Conservation (phyloP, 1,139 yeast genomes). For the Scheffersomyces insectosa region DNA sequence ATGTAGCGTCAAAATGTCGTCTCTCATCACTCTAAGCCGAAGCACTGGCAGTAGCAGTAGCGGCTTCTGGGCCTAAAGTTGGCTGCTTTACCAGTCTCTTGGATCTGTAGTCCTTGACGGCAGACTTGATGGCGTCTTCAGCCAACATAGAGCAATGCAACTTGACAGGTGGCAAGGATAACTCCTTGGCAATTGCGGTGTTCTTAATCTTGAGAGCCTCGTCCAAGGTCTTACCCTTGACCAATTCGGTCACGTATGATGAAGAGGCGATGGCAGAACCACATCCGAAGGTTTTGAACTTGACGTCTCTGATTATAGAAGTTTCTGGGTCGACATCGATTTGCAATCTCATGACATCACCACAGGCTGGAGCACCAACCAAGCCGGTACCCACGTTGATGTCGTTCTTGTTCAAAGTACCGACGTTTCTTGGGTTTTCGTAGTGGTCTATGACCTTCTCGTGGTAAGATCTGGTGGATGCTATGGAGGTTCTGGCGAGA, state of each 20-base stretch:
- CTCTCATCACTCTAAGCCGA: slow-evolving; percentile 10
- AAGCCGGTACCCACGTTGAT: slow-evolving; percentile 92
- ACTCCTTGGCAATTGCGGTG: slow-evolving; percentile 89
- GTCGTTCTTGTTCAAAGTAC: slow-evolving; percentile 79
- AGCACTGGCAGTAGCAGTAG: slow-evolving; percentile 13
- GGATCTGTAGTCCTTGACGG: slow-evolving; percentile 89
- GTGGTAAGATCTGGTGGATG: slow-evolving; percentile 50
- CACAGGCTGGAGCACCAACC: slow-evolving; percentile 99
- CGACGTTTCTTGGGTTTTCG: slow-evolving; percentile 95
- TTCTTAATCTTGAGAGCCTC: slow-evolving; percentile 91
- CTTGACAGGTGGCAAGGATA: slow-evolving; percentile 94
- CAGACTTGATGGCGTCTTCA: slow-evolving; percentile 96
- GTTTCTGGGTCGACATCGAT: slow-evolving; percentile 88
- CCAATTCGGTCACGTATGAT: slow-evolving; percentile 91
- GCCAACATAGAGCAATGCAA: slow-evolving; percentile 98
- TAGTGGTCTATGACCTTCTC: slow-evolving; percentile 87
- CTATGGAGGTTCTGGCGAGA: slow-evolving; percentile 53
- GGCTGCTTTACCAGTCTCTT: slow-evolving; percentile 56
- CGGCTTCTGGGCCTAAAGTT: slow-evolving; percentile 54
- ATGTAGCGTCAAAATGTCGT: neutral
- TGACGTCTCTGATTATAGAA: slow-evolving; percentile 91
- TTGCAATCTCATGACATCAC: slow-evolving; percentile 97
- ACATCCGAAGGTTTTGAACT: slow-evolving; percentile 97
- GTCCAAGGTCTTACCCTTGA: slow-evolving; percentile 91
- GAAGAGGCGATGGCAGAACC: slow-evolving; percentile 97